Conservation (phyloP, 306 rosid species). For the Sesbania bispinosa region DNA sequence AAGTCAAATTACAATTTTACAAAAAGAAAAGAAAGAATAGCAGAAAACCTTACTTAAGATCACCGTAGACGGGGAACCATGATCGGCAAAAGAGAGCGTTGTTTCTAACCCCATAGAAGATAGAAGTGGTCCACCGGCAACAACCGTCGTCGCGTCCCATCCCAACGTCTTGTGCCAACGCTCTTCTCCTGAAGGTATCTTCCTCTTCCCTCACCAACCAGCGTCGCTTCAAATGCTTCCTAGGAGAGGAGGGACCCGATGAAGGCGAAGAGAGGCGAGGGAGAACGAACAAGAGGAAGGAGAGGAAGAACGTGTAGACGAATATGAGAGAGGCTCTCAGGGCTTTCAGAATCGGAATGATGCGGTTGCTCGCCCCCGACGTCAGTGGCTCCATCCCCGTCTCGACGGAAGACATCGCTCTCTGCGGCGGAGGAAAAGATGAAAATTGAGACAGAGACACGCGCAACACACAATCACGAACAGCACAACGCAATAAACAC, state of each 20-base stretch:
- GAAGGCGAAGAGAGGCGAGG: conserved; percentile 43
- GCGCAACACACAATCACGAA: background rate
- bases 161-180: conserved; percentile 64
- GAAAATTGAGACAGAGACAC: background rate
- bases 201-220: conserved; percentile 75
- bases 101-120: conserved; percentile 60
- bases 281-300: conserved; percentile 48
- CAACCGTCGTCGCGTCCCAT: conserved; percentile 48
- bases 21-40: no score
- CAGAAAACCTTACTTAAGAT: conserved; percentile 55
- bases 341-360: conserved; percentile 75
- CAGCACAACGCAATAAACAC: background rate
- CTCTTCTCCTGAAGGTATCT: conserved; percentile 71
- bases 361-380: conserved; percentile 98
- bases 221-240: conserved; percentile 46
- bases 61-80: conserved; percentile 65
- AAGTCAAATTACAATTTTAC: no score
- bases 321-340: conserved; percentile 52
- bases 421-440: conserved; percentile 21
- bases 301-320: conserved; percentile 58
- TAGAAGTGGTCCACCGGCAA: conserved; percentile 58
- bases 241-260: conserved; percentile 36
- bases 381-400: conserved; percentile 82
- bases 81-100: conserved; percentile 81
- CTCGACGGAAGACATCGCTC: conserved; percentile 50